These are phyloP conservation scores for Serendipita sp. DNA, from an alignment of 768 basidiomycete genomes.

Conservation along the genomic window DNA sequence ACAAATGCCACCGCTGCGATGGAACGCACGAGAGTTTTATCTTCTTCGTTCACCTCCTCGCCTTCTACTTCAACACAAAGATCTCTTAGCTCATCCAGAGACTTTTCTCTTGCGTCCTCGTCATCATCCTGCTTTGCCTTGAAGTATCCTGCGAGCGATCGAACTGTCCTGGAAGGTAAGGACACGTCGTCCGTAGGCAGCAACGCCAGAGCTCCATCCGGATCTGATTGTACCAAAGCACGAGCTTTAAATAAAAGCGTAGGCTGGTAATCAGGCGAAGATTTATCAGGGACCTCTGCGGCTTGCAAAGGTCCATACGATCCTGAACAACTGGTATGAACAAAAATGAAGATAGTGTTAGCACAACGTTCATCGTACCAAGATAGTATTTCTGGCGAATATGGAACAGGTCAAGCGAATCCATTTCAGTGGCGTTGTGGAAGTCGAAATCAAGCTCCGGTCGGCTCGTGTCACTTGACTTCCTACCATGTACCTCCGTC, in stretches of 20 bases:
- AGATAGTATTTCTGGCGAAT: constrained; percentile 4
- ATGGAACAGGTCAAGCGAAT: constrained; percentile 5
- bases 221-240: constrained; percentile 51
- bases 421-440: not conserved
- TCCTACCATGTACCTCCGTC: not conserved
- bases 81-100: constrained; percentile 71
- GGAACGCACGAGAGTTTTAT: constrained; percentile 57
- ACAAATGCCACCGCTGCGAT: constrained; percentile 79
- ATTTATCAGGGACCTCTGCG: constrained; percentile 37
- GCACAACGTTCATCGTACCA: not conserved
- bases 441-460: constrained; percentile 1
- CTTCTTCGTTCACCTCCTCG: constrained; percentile 50
- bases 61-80: constrained; percentile 74
- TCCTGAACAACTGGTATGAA: constrained; percentile 22
- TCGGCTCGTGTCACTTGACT: constrained; percentile 1
- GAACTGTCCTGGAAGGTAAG: constrained; percentile 50
- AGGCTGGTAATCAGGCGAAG: constrained; percentile 46
- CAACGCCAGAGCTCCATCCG: constrained; percentile 38
- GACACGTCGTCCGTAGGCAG: constrained; percentile 43
- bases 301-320: constrained; percentile 50
- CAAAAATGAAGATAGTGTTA: not conserved
- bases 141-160: constrained; percentile 57
- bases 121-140: constrained; percentile 22
- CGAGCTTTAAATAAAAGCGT: constrained; percentile 65
- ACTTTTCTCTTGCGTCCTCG: constrained; percentile 32